phyloP scores from a whole-genome alignment of 148 eudicot species.

The Rhododendron kiyosumense region DNA sequence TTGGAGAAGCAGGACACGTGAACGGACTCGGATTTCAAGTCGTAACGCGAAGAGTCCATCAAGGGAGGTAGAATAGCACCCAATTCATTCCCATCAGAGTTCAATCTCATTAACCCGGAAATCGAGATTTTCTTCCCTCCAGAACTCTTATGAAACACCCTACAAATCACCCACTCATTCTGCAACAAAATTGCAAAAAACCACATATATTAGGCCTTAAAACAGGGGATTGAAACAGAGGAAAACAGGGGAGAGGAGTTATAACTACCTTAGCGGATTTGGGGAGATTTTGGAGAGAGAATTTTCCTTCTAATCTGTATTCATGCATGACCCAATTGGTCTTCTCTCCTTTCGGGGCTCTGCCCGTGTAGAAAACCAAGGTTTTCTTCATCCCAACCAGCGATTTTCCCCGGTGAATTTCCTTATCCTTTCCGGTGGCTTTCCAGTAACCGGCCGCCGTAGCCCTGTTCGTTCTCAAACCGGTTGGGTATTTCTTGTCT shows the following conservation, averaged over 20 bases:
- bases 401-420: constrained; percentile 39
- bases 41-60: constrained; percentile 41
- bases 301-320: constrained; percentile 63
- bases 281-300: constrained; percentile 28
- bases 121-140: constrained; percentile 39
- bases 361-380: constrained; percentile 74
- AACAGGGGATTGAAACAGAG: constrained; percentile 4
- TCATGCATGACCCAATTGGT: constrained; percentile 98
- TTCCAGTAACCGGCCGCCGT: constrained; percentile 89
- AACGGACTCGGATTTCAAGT: constrained; percentile 11
- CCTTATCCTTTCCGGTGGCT: constrained; percentile 92
- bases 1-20: constrained; percentile 98
- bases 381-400: constrained; percentile 95
- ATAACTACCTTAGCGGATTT: constrained; percentile 44
- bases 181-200: constrained; percentile 8
- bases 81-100: constrained; percentile 18
- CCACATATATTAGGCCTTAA: neutral
- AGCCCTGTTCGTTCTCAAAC: constrained; percentile 76
- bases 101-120: constrained; percentile 27
- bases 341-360: constrained; percentile 82
- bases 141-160: constrained; percentile 35
- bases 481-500: constrained; percentile 82
- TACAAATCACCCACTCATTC: constrained; percentile 55
- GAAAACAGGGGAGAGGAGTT: neutral
- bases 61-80: constrained; percentile 47